phyloP scores from a whole-genome alignment of 2,329 filamentous ascomycete species.

The Ceratocystis albifundus region DNA sequence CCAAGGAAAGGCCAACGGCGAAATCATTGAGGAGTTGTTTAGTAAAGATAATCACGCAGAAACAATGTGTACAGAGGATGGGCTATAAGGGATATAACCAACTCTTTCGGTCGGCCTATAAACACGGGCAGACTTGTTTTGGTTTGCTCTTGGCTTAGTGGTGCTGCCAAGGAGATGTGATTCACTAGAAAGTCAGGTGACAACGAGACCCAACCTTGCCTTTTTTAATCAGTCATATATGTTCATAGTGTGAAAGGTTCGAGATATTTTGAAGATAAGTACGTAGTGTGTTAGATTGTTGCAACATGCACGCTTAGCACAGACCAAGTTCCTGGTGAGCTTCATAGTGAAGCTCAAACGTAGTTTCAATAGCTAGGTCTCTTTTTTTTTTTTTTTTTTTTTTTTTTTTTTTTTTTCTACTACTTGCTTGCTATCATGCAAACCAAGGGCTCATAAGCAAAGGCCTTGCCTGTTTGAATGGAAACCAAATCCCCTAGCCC shows the following conservation, averaged over 20 bases:
- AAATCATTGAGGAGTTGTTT: slow-evolving; percentile 3
- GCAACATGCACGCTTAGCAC: too few species aligned
- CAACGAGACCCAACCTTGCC: slow-evolving; percentile 3
- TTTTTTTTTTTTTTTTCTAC: neutral
- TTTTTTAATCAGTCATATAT: neutral
- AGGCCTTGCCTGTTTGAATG: neutral
- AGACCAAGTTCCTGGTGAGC: too few species aligned
- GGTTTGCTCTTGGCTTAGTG: slow-evolving; percentile 1
- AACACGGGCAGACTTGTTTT: neutral
- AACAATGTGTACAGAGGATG: neutral
- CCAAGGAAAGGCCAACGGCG: neutral
- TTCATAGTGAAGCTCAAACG: neutral
- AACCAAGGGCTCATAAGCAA: slow-evolving; percentile 2
- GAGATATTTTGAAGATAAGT: too few species aligned
- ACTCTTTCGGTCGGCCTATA: neutral
- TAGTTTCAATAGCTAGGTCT: neutral
- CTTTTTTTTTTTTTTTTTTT: neutral
- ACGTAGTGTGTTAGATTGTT: too few species aligned
- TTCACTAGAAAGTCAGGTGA: neutral
- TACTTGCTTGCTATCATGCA: too few species aligned
- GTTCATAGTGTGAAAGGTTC: neutral
- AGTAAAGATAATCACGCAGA: neutral
- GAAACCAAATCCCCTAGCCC: neutral
- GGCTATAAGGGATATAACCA: neutral
- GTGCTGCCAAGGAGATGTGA: neutral